These are phyloP conservation scores for Phytophthora fragariae DNA, from an alignment of 352 stramenopile species.

Conservation along the genomic window DNA sequence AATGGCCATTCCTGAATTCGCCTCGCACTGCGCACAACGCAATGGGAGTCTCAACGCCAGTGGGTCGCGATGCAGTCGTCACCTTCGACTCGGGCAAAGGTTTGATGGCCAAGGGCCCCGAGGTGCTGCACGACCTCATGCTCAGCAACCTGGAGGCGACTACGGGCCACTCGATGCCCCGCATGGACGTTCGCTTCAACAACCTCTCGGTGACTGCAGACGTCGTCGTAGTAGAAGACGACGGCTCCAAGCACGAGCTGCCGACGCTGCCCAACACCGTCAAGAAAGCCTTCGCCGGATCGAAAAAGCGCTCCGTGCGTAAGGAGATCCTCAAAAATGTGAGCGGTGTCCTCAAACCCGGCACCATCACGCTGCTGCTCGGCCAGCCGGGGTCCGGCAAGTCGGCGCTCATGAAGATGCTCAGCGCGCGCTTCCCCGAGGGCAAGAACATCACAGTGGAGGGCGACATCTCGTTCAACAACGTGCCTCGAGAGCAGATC, in stretches of 20 bases:
- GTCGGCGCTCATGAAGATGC: slow-evolving; percentile 48
- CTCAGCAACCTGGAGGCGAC: slow-evolving; percentile 33
- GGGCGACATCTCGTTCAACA: slow-evolving; percentile 49
- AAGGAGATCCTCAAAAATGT: slow-evolving; percentile 50
- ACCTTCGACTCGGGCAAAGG: slow-evolving; percentile 29
- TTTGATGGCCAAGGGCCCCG: slow-evolving; percentile 43
- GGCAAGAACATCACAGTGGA: slow-evolving; percentile 45
- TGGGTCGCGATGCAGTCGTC: slow-evolving; percentile 11
- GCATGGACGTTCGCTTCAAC: slow-evolving; percentile 57
- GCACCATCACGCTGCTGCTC: slow-evolving; percentile 45
- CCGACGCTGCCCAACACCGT: slow-evolving; percentile 42
- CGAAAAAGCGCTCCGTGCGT: slow-evolving; percentile 39
- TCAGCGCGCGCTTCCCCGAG: slow-evolving; percentile 42
- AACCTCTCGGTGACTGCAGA: slow-evolving; percentile 49
- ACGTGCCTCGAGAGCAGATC: slow-evolving; percentile 40
- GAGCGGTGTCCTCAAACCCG: slow-evolving; percentile 39
- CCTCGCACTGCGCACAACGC: slow-evolving; percentile 3
- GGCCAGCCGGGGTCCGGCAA: slow-evolving; percentile 42
- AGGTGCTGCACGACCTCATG: slow-evolving; percentile 43
- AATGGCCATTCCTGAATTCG: slow-evolving; percentile 25
- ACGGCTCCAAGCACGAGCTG: slow-evolving; percentile 36
- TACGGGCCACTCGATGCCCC: slow-evolving; percentile 39
- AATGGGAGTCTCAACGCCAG: slow-evolving; percentile 24
- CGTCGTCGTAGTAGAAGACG: slow-evolving; percentile 36
- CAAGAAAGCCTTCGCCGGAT: slow-evolving; percentile 39